These are phyloP conservation scores for Cordyceps militaris DNA, from an alignment of 2,329 filamentous ascomycete species.

Conservation along the genomic window DNA sequence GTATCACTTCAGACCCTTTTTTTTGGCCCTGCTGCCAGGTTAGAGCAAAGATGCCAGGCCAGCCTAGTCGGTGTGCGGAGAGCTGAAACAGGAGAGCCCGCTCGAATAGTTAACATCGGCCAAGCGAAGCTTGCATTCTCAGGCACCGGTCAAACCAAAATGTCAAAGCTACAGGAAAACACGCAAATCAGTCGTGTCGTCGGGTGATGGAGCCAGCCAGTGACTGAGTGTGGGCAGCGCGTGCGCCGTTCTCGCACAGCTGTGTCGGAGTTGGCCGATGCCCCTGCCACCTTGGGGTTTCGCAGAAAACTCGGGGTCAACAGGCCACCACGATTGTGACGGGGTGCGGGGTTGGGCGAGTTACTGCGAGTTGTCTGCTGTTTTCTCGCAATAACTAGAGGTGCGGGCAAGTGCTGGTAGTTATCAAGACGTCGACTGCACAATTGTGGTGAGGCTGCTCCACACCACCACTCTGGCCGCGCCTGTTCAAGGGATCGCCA, in stretches of 20 bases:
- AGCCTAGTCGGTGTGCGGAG: too few species aligned
- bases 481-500: too few species aligned
- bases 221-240: neutral
- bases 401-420: neutral
- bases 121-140: too few species aligned
- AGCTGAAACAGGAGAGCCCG: neutral
- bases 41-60: too few species aligned
- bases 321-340: neutral
- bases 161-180: too few species aligned
- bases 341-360: neutral
- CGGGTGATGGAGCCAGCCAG: neutral
- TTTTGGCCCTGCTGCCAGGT: too few species aligned
- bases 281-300: neutral
- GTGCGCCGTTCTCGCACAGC: conserved; percentile 2
- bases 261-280: conserved; percentile 1
- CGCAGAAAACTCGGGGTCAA: neutral
- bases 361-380: neutral
- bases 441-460: neutral
- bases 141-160: too few species aligned
- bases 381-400: neutral
- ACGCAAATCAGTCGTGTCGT: neutral
- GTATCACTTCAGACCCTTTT: neutral
- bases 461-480: neutral
- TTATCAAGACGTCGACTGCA: neutral
- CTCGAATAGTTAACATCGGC: too few species aligned